phyloP scores from a whole-genome alignment of 345 rosid species.

The Litchi chinensis region DNA sequence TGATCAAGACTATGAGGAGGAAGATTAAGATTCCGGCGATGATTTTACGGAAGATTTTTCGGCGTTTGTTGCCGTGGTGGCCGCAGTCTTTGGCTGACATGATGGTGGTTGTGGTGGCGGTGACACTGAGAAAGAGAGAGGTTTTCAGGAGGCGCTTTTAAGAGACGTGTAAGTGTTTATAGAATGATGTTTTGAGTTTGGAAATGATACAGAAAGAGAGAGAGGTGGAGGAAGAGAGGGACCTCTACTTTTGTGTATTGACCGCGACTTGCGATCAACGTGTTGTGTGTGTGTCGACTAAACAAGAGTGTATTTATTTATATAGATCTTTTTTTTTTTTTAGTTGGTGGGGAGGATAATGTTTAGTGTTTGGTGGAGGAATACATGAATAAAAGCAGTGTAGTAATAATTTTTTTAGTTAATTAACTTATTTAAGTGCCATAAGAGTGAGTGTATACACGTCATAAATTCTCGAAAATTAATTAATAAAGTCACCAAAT shows the following conservation, averaged over 20 bases:
- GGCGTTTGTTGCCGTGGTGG: constrained; percentile 38
- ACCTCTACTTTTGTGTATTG: not conserved
- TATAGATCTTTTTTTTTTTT: not conserved
- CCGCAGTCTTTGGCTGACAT: constrained; percentile 60
- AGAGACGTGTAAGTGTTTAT: not conserved
- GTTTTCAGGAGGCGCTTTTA: not conserved
- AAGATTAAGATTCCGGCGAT: constrained; percentile 49
- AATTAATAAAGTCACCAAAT: no score
- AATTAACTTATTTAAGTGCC: no score
- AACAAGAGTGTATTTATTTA: not conserved
- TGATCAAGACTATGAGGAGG: constrained; percentile 53
- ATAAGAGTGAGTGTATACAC: no score
- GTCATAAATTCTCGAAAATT: no score
- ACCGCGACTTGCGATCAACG: not conserved
- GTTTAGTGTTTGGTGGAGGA: not conserved
- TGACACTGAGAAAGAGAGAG: not conserved
- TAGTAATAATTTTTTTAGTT: no score
- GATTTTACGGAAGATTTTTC: constrained; percentile 35
- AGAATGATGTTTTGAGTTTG: not conserved
- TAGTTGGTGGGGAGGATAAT: no score
- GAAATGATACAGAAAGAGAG: not conserved
- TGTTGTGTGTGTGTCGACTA: not conserved
- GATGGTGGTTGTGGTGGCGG: not conserved
- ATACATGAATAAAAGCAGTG: not conserved
- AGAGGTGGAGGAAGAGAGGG: not conserved